Evolutionary conservation across 495 filamentous ascomycete species (phyloP), one percentile per base, ranked within the genome.

Genomic region (Tuber umbilicatum): DNA sequence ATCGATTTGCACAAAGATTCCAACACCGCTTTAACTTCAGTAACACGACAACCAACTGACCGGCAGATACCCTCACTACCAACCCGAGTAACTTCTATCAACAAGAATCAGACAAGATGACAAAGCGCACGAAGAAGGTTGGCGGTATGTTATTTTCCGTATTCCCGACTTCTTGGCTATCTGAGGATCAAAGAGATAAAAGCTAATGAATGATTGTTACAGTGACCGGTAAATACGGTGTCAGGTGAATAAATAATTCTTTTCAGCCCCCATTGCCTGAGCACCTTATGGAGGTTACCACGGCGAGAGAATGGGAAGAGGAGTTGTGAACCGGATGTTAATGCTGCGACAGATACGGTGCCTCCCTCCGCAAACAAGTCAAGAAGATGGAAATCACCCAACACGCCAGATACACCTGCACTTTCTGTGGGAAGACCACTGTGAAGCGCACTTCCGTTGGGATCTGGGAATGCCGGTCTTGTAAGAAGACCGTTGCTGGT

Each of bases 341-440:
- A 71, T 72, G 38, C 37, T 64, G 27, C 55, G 27, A 76, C 76
- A 91, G 95, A 91, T 99, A 99, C 86, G 95, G 95, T 91, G 95
- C 95, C 85, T 99, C 95, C 83, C 92, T 99, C 86, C 93, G 95
- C 88, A 99, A 98, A 89, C 95, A 97, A 86, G 93, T 98, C 84
- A 99, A 99, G 92, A 97, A 97, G 91, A 97, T 97, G 92, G 95
- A 99, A 91, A 91, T 97, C 83, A 90, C 91, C 73, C 94, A 98
- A 86, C 94, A 97, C 89, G 93, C 93, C 85, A 89, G 90, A 85
- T 97, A 97, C 89, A 89, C 87, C 74, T 93, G 91, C 89, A 94
- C 93, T 71, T 95, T 96, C 90, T 97, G 94, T 90, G 94, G 94
- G 80, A 97, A 97, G 89, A 90, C 88, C 86, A 91, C 90, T 76